Percentiles rank a stretch among this genome's conserved stretches.
Evolutionary conservation across 2,329 filamentous ascomycete species (phyloP).

Genomic region (Aspergillus niger): DNA sequence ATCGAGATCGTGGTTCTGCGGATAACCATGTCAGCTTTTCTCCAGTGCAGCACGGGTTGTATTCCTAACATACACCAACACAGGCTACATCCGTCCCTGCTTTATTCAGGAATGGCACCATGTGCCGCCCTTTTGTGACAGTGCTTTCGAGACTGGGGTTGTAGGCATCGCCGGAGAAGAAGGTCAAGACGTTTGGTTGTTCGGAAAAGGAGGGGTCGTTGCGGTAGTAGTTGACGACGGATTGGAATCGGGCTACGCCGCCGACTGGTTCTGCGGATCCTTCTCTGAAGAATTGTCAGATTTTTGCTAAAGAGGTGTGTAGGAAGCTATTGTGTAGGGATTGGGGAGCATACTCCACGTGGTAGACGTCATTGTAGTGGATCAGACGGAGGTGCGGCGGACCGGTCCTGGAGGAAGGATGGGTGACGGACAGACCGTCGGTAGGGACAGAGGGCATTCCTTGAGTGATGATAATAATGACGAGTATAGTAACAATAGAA

Average conservation of each 20-base stretch:
- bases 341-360: constrained; percentile 63
- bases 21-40: constrained; percentile 12
- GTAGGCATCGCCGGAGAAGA: constrained; percentile 92
- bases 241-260: constrained; percentile 78
- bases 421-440: constrained; percentile 44
- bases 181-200: constrained; percentile 68
- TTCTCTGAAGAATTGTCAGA: constrained; percentile 36
- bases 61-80: constrained; percentile 63
- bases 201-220: constrained; percentile 60
- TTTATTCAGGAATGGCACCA: constrained; percentile 81
- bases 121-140: constrained; percentile 86
- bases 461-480: neutral
- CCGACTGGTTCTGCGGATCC: constrained; percentile 79
- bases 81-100: constrained; percentile 79
- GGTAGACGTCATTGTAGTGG: constrained; percentile 95
- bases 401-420: constrained; percentile 46
- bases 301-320: too few relatives aligned
- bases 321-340: neutral
- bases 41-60: constrained; percentile 1
- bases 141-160: constrained; percentile 88
- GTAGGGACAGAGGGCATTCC: constrained; percentile 32
- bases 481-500: neutral
- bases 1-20: constrained; percentile 85
- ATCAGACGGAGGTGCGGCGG: constrained; percentile 75
- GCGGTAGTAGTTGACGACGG: constrained; percentile 73